Evolutionary conservation across 768 basidiomycete genomes (phyloP).

Genomic region (Lactarius tabidus): DNA sequence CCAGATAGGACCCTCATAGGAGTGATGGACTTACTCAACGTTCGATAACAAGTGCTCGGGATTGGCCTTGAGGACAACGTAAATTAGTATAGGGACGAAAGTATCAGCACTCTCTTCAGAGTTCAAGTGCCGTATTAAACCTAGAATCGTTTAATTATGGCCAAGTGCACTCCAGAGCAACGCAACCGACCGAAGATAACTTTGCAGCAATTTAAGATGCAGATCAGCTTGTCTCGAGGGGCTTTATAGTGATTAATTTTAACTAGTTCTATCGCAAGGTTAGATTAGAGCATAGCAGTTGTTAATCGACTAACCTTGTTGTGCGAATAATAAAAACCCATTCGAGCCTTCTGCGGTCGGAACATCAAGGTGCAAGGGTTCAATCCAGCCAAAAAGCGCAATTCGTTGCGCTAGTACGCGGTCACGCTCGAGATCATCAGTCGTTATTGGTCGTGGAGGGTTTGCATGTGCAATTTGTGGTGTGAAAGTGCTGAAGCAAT

Average conservation of each 20-base stretch:
- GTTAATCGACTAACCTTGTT: conserved; percentile 58
- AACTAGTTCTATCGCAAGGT: conserved; percentile 59
- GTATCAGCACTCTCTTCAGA: conserved; percentile 89
- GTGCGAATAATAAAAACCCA: conserved; percentile 85
- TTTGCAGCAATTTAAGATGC: conserved; percentile 96
- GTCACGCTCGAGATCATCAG: conserved; percentile 96
- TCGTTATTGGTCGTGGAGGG: conserved; percentile 74
- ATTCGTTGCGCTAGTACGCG: conserved; percentile 87
- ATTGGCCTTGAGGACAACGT: conserved; percentile 90
- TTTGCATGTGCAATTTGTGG: conserved; percentile 67
- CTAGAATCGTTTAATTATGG: conserved; percentile 37
- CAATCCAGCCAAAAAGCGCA: conserved; percentile 85
- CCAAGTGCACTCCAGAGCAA: conserved; percentile 16
- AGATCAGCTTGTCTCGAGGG: conserved; percentile 96
- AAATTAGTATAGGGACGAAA: conserved; percentile 93
- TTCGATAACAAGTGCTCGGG: conserved; percentile 92
- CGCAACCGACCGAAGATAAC: conserved; percentile 86
- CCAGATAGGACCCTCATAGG: not conserved
- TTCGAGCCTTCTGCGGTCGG: conserved; percentile 68
- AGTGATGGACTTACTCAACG: conserved; percentile 64
- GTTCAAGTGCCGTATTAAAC: conserved; percentile 81
- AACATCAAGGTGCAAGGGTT: conserved; percentile 85
- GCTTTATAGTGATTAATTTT: conserved; percentile 99
- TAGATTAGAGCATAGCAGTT: too few relatives aligned
- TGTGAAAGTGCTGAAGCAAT: conserved; percentile 73